Percentiles rank a stretch among this genome's conserved stretches.
Conservation (phyloP, 1,284 basidiomycete species). For the Puccinia horiana region DNA sequence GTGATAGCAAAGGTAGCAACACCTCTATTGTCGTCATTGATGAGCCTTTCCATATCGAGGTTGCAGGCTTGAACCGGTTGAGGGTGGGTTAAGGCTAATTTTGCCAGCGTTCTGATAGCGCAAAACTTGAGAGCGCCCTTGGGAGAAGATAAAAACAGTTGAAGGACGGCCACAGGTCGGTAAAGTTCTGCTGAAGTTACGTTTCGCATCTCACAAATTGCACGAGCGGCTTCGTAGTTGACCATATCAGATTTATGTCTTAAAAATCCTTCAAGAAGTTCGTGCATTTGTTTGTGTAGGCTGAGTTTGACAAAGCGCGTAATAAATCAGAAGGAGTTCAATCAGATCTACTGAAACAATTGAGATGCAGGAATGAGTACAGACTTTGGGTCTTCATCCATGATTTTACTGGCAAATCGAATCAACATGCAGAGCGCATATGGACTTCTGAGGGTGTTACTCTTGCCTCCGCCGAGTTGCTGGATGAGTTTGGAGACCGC, state of each 20-base stretch:
- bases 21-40: conserved; percentile 91
- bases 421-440: conserved; percentile 99
- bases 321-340: background rate
- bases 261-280: conserved; percentile 90
- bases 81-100: conserved; percentile 80
- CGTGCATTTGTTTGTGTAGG: conserved; percentile 86
- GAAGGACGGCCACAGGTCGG: conserved; percentile 87
- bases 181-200: conserved; percentile 76
- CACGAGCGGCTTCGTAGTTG: conserved; percentile 96
- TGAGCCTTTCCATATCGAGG: conserved; percentile 94
- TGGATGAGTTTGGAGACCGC: conserved; percentile 99
- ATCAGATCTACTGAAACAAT: background rate
- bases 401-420: conserved; percentile 93
- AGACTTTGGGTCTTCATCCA: conserved; percentile 97
- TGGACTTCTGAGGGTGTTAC: conserved; percentile 83
- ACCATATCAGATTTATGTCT: conserved; percentile 99
- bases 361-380: conserved; percentile 56
- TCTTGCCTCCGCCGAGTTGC: conserved; percentile 77
- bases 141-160: conserved; percentile 88
- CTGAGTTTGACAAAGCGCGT: conserved; percentile 61
- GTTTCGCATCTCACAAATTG: conserved; percentile 92
- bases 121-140: conserved; percentile 95
- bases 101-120: conserved; percentile 89
- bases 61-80: conserved; percentile 88
- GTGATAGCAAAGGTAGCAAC: conserved; percentile 99